Conservation (phyloP, 331 rosid genomes). For the Acacia concinna region DNA sequence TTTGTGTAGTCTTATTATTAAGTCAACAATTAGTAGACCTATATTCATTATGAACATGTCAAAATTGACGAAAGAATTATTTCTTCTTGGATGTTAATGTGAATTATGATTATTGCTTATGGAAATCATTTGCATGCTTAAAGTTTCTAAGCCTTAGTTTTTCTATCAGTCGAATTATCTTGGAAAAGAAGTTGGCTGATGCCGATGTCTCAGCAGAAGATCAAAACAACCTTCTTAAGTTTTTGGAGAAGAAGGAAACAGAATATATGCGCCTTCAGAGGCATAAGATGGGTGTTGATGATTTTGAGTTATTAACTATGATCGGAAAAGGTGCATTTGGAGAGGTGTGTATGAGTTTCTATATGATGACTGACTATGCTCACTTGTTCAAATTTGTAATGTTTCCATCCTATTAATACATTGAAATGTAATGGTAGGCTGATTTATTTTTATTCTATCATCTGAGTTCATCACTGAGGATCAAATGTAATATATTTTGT, state of each 20-base stretch:
- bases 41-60: conserved; percentile 4
- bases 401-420: conserved; percentile 16
- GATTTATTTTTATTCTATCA: not conserved
- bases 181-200: conserved; percentile 96
- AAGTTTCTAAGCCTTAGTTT: conserved; percentile 14
- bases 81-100: conserved; percentile 20
- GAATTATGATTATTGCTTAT: conserved; percentile 21
- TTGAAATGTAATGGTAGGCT: conserved; percentile 21
- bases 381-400: conserved; percentile 17
- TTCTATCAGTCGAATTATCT: conserved; percentile 63
- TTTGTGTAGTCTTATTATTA: not conserved
- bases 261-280: conserved; percentile 99
- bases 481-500: not conserved
- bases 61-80: conserved; percentile 23
- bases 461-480: conserved; percentile 7
- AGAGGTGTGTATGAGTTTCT: conserved; percentile 61
- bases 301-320: conserved; percentile 93
- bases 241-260: conserved; percentile 95
- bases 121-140: not conserved
- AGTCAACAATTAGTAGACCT: not conserved
- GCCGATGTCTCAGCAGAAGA: conserved; percentile 99
- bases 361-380: conserved; percentile 18
- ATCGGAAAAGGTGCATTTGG: conserved; percentile 99
- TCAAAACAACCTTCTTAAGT: conserved; percentile 86
- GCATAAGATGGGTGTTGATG: conserved; percentile 95